phyloP scores from a whole-genome alignment of 2,329 filamentous ascomycete species.

The Clarireedia hainanense region DNA sequence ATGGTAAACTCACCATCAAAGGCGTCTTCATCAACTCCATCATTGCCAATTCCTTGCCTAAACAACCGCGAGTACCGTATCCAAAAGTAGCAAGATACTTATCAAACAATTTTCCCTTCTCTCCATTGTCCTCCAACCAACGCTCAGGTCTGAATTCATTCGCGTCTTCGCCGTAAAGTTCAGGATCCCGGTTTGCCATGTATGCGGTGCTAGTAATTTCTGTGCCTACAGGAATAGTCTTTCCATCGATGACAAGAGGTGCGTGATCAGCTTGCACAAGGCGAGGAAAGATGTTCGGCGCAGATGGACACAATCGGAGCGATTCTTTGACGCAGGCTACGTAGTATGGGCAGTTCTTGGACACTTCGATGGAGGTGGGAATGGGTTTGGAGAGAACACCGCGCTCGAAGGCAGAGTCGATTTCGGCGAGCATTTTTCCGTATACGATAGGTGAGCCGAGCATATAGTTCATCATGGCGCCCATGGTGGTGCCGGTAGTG shows the following conservation, averaged over 20 bases:
- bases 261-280: not conserved
- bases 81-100: constrained; percentile 8
- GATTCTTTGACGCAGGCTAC: constrained; percentile 9
- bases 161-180: constrained; percentile 3
- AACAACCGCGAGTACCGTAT: constrained; percentile 4
- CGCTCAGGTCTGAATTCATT: constrained; percentile 5
- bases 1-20: constrained; percentile 1
- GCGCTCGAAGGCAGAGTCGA: not conserved
- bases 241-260: constrained; percentile 2
- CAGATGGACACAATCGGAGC: not conserved
- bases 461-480: constrained; percentile 3
- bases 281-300: constrained; percentile 5
- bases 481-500: constrained; percentile 3
- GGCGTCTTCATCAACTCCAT: constrained; percentile 5
- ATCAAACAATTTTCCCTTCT: constrained; percentile 1
- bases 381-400: not conserved
- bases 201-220: constrained; percentile 5
- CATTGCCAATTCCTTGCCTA: constrained; percentile 6
- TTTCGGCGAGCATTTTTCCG: not conserved
- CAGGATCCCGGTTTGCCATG: constrained; percentile 4
- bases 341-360: constrained; percentile 3
- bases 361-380: not conserved
- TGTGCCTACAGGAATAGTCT: constrained; percentile 1
- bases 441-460: not conserved
- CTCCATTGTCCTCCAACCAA: constrained; percentile 4